Percentiles rank a stretch among this genome's conserved stretches.
Evolutionary conservation across 129 eudicot genomes (phyloP).

Genomic region (Pulicaria dysenterica): DNA sequence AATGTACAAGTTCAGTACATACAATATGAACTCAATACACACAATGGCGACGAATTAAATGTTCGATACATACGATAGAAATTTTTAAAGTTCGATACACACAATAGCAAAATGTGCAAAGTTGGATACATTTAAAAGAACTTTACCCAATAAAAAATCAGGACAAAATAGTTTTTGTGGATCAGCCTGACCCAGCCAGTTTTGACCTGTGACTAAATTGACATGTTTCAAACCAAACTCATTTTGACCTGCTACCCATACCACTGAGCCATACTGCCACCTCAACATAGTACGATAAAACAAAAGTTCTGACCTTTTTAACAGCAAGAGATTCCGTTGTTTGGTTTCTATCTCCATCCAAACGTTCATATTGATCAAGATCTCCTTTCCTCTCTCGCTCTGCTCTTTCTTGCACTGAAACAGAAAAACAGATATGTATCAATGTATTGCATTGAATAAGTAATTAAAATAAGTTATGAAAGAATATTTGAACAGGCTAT

Average conservation of each 20-base stretch:
- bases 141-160: background rate
- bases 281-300: background rate
- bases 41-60: too few relatives aligned
- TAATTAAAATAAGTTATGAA: too few relatives aligned
- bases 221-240: too few relatives aligned
- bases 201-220: background rate
- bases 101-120: too few relatives aligned
- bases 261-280: too few relatives aligned
- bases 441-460: background rate
- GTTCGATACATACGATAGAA: too few relatives aligned
- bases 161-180: background rate
- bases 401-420: conserved; percentile 83
- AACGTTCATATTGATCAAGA: conserved; percentile 91
- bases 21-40: too few relatives aligned
- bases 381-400: conserved; percentile 99
- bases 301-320: conserved; percentile 61
- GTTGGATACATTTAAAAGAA: too few relatives aligned
- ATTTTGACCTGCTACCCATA: too few relatives aligned
- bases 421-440: conserved; percentile 4
- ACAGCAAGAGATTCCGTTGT: conserved; percentile 82
- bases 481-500: too few relatives aligned
- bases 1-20: too few relatives aligned
- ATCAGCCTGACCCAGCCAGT: background rate
- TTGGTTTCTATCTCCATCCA: conserved; percentile 93
- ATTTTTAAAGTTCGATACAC: too few relatives aligned